phyloP scores from a whole-genome alignment of 129 eudicot species.

The Chrysanthemum makinoi region DNA sequence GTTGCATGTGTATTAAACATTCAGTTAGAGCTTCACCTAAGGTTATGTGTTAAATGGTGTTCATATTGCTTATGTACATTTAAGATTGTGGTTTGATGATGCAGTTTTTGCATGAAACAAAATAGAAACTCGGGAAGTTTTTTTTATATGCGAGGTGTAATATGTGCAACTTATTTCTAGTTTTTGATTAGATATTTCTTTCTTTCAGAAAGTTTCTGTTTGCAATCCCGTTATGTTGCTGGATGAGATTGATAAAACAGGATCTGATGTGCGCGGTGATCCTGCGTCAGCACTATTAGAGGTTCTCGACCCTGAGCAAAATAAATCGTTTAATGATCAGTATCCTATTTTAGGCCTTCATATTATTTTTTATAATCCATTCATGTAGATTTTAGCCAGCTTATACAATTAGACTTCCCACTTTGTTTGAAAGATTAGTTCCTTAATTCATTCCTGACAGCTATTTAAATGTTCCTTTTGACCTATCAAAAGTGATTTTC shows the following conservation, averaged over 20 bases:
- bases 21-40: too few species aligned
- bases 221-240: conserved; percentile 95
- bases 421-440: conserved; percentile 14
- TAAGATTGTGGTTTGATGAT: too few species aligned
- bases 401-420: too few species aligned
- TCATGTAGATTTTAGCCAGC: too few species aligned
- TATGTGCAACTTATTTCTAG: background rate
- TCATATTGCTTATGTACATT: conserved; percentile 5
- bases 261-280: conserved; percentile 97
- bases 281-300: conserved; percentile 97
- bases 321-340: conserved; percentile 95
- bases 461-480: conserved; percentile 96
- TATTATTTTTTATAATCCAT: background rate
- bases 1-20: background rate
- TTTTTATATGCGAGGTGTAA: background rate
- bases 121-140: too few species aligned
- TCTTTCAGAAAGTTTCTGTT: conserved; percentile 75
- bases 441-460: conserved; percentile 59
- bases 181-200: background rate
- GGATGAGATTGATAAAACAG: conserved; percentile 99
- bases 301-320: conserved; percentile 99
- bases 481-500: conserved; percentile 87
- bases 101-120: too few species aligned
- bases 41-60: background rate
- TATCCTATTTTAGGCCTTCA: conserved; percentile 50